Evolutionary conservation across 148 eudicot species (phyloP), one percentile per base, ranked within the genome.

Genomic region (Cornus florida): DNA sequence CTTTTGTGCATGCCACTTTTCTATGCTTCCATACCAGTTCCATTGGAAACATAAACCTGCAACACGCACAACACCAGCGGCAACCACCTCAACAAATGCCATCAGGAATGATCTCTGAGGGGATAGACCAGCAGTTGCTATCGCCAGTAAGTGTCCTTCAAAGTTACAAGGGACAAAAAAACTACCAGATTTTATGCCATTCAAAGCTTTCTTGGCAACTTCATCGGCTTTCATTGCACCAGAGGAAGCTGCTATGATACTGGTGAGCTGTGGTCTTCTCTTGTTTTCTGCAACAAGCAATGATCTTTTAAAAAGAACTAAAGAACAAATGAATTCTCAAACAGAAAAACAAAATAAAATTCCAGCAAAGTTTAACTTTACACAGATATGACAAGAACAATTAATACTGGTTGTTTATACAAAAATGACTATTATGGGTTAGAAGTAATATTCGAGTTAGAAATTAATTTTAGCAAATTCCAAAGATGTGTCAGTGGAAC

Each of bases 81-180:
- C 68, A 86, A 86, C 53, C 53, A 96, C 94, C 87, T 96, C 99
- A 43, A 93, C 81, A 74, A 93, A 96, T 20, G 99, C 99, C 97
- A 89, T 92, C 41, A 93, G 14, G 73, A 38, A 87, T 41, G 99
- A 96, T 81, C 92, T 82, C 83, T 96, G 98, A 69, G 99, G 99
- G 39, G 92, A 89, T 72, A 92, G 72, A 71, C 99, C 99, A 62
- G 97, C 89, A n/a, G 99, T 96, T 20, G 86, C 97, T 38, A 93
- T 69, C 74, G 94, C 80, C 70, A 93, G 79, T 53, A 90, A 46
- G 67, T 79, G 50, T 32, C 98, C 99, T 82, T 91, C 95, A 67
- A 91, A 81, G 86, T 96, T 96, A 90, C 98, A 93, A 57, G 95
- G 90, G 68, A 96, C 87, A 16, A 91, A 83, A 83, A 96, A 96